Percentiles rank a stretch among this genome's conserved stretches.
Conservation (phyloP, 2,329 filamentous ascomycete genomes). For the Calonectria pauciramosa region DNA sequence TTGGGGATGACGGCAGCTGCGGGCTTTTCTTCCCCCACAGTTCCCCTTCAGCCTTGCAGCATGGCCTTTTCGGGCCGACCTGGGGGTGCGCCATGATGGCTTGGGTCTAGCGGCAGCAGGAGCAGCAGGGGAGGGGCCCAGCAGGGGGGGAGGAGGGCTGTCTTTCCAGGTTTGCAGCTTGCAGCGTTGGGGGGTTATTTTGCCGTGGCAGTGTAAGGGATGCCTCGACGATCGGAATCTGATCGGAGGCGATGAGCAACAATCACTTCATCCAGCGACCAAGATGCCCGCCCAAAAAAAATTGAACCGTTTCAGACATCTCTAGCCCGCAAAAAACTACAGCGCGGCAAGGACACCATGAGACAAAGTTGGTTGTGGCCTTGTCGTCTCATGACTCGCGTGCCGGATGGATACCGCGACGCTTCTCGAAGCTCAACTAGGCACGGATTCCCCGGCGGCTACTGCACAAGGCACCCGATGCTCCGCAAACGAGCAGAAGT, state of each 20-base stretch:
- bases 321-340: neutral
- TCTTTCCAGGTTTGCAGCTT: neutral
- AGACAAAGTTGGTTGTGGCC: neutral
- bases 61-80: conserved; percentile 48
- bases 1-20: neutral
- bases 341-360: neutral
- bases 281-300: too few relatives aligned
- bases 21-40: neutral
- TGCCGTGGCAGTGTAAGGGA: neutral
- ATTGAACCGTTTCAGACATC: neutral
- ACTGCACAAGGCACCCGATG: conserved; percentile 42
- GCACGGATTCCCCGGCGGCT: conserved; percentile 44
- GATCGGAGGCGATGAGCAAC: neutral
- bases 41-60: conserved; percentile 40
- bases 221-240: neutral
- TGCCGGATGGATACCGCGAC: conserved; percentile 21
- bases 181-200: neutral
- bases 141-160: neutral
- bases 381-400: conserved; percentile 24
- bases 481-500: conserved; percentile 13
- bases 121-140: neutral
- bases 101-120: conserved; percentile 39
- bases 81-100: conserved; percentile 20
- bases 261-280: neutral
- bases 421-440: conserved; percentile 44